These are phyloP conservation scores for Aureobasidium mangrovei DNA, from an alignment of 2,329 filamentous ascomycete species.

Conservation along the genomic window DNA sequence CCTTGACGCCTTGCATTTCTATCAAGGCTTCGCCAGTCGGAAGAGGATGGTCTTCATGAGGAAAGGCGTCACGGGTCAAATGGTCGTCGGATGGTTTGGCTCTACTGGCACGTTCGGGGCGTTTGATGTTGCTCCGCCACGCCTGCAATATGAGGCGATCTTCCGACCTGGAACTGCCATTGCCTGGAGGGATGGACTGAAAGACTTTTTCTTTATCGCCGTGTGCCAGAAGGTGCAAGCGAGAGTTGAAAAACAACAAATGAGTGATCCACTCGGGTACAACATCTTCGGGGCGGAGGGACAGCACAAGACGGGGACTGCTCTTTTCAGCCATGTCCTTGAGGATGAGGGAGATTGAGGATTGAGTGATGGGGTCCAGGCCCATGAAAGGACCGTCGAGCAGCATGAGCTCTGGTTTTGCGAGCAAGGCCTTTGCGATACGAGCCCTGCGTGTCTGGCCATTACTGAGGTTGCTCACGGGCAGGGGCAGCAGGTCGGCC, in stretches of 20 bases:
- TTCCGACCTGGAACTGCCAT: not conserved
- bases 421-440: constrained; percentile 78
- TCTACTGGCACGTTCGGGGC: not conserved
- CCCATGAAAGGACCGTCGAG: constrained; percentile 96
- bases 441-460: constrained; percentile 80
- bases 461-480: constrained; percentile 85
- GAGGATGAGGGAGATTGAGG: constrained; percentile 62
- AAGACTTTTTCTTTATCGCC: constrained; percentile 59
- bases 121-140: not conserved
- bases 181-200: constrained; percentile 18
- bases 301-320: constrained; percentile 65
- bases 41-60: constrained; percentile 19
- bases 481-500: constrained; percentile 61
- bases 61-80: constrained; percentile 25
- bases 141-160: not conserved
- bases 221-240: constrained; percentile 56
- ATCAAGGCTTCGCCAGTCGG: constrained; percentile 60
- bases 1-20: constrained; percentile 76
- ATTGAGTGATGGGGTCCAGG: constrained; percentile 74
- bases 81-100: not conserved
- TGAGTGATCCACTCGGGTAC: constrained; percentile 89
- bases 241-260: constrained; percentile 60
- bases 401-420: constrained; percentile 68
- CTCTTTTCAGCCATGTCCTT: constrained; percentile 56
- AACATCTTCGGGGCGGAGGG: constrained; percentile 73